Percentiles rank a stretch among this genome's conserved stretches.
phyloP scores from a whole-genome alignment of 495 filamentous ascomycete genomes.

The Penicillium macrosclerotiorum region DNA sequence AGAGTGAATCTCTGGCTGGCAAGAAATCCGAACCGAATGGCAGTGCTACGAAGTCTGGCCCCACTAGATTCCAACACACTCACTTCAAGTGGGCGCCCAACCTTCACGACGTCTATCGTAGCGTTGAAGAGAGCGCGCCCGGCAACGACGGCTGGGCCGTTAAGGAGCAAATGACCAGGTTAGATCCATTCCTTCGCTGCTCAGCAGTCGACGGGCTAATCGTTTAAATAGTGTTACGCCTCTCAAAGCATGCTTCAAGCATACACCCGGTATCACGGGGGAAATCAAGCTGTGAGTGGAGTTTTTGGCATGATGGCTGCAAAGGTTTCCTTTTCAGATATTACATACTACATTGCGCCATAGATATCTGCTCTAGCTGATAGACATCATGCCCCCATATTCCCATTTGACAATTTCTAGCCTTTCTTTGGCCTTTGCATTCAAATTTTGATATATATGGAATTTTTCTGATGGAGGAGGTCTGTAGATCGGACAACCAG shows the following conservation, averaged over 20 bases:
- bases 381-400: constrained; percentile 23
- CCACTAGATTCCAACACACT: constrained; percentile 60
- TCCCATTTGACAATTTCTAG: constrained; percentile 14
- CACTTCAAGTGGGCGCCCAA: constrained; percentile 94
- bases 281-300: constrained; percentile 90
- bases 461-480: constrained; percentile 40
- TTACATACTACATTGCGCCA: constrained; percentile 27
- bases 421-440: constrained; percentile 8
- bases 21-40: constrained; percentile 16
- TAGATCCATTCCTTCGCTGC: constrained; percentile 21
- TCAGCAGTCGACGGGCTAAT: neutral
- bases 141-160: constrained; percentile 97
- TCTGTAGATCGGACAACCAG: constrained; percentile 40
- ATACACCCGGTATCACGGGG: constrained; percentile 61
- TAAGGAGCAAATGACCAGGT: constrained; percentile 86
- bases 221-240: constrained; percentile 71
- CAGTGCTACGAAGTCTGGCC: constrained; percentile 5
- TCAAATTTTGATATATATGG: constrained; percentile 7
- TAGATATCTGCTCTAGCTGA: constrained; percentile 33
- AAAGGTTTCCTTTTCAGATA: constrained; percentile 21
- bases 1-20: constrained; percentile 45
- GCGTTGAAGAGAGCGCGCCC: constrained; percentile 72
- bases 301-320: constrained; percentile 28
- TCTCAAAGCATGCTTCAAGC: constrained; percentile 89
- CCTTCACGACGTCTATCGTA: constrained; percentile 80